Evolutionary conservation across 2,329 filamentous ascomycete species (phyloP).

Genomic region (Venturia pyrina): DNA sequence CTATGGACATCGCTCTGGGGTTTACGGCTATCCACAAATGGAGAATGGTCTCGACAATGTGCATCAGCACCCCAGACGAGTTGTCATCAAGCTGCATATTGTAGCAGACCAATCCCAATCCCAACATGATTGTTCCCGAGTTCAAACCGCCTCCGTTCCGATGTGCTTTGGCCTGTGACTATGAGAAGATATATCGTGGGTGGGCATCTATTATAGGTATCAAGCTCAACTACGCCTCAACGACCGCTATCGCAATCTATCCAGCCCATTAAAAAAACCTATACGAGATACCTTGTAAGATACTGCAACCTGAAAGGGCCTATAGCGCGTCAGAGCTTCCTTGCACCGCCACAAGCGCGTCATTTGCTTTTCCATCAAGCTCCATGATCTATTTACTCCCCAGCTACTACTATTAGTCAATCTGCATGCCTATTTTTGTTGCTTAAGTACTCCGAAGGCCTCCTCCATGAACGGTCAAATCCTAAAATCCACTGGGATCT

Average conservation of each 20-base stretch:
- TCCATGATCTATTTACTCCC: slow-evolving; percentile 3
- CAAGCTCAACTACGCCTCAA: neutral
- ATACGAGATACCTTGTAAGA: too few relatives aligned
- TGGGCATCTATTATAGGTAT: neutral
- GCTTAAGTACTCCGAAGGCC: neutral
- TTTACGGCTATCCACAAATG: neutral
- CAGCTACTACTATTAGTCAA: neutral
- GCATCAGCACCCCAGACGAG: neutral
- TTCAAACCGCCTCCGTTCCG: neutral
- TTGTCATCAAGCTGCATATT: neutral
- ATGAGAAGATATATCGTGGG: neutral
- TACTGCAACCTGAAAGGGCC: too few relatives aligned
- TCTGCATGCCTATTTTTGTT: neutral
- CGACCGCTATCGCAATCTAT: neutral
- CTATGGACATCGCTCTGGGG: too few relatives aligned
- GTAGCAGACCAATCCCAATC: neutral
- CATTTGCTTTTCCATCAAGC: neutral
- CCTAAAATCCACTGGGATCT: neutral
- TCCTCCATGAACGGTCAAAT: neutral
- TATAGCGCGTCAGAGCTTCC: neutral
- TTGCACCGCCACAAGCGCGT: neutral
- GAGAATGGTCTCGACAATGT: neutral
- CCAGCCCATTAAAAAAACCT: neutral
- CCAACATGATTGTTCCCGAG: neutral
- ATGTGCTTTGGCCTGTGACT: neutral